Base-by-base conservation (phyloP, 257 asterid genomes). In the Jaltomata sinuosa region DNA sequence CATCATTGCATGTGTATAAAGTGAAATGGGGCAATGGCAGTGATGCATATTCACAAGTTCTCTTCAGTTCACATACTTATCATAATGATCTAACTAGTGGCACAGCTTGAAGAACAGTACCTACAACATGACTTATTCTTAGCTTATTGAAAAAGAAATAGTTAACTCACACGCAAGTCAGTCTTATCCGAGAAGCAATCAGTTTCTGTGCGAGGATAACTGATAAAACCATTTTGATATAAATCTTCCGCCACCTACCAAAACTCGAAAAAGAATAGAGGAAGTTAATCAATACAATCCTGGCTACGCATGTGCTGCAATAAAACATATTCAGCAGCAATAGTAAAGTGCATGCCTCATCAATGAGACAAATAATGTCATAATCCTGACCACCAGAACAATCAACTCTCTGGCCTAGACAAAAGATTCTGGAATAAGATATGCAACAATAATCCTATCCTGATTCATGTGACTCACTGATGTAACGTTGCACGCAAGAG, bases 121-220 rank as follows among this genome's bases (percentile, higher is more conserved):
- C 40, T 64, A 79, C 54, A 59, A 82, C 82, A 85, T n/a, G 53
- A 83, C 82, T 74, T 62, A 81, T 68, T 67, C 36, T 77, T 81
- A 81, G 80, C 59, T 78, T 82, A 64, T 53, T 47, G 22, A 83
- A 82, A 54, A 81, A 64, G 53, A 86, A 83, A 80, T 49, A 64
- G 65, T 27, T 83, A 67, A 87, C 96, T 49, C 85, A 94, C 98
- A 62, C 64, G 97, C 90, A 96, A 91, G 89, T 93, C 91, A 45
- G 98, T 93, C 81, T 91, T 89, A 83, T 82, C 90, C 34, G 97
- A 91, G 90, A 96, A 96, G 91, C 92, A 11, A 74, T 96, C 99
- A 72, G 99, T 96, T 92, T 96, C 99, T 29, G 99, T 96, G 67
- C 99, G 99, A 84, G 99, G 99, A 91, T 96, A 96, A 88, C 99